Base-by-base conservation (phyloP, 2,329 filamentous ascomycete species). In the Cytospora piceicola region DNA sequence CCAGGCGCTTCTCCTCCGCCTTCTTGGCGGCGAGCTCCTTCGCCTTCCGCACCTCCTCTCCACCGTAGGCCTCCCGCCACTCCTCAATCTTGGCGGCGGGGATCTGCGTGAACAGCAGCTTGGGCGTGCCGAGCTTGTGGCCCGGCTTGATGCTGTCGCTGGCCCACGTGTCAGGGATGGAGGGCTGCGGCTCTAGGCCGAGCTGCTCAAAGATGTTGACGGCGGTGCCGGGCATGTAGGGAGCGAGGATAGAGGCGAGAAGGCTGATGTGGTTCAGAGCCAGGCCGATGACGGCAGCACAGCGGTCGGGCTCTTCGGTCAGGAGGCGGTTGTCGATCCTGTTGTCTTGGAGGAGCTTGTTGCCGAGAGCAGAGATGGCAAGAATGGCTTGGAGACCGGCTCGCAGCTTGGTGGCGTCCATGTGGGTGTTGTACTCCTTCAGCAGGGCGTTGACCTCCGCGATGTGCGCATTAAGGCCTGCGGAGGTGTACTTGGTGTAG, bases 201-300 rank as follows among this genome's bases (percentile, higher is more conserved):
- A 98, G 85, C 80, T 97, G 94, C 69, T 85, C 78, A 70, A 92
- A 86, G 71, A 97, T 97, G 36, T 87, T 87, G 67, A 84, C 84
- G 4, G 90, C 83, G 11, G 90, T 94, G n/a, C 85, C 84, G 51
- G 93, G 93, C 83, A 97, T 92, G 79, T 94, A 97, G 0, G 94
- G 94, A 61, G 88, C 87, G 64, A 94, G 85, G 53, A 97, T 80
- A 62, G 87, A 89, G 27, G 93, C 91, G 57, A 96, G 84, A 36
- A 97, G 88, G 74, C 94, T 88, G 62, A 94, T 88, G 69, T 94
- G 86, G 79, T 96, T 96, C 67, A 96, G 82, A 0, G 90, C 92
- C n/a, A 93, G 82, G 63, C 92, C 90, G 62, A 96, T 83, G n/a
- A 87, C 83, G 8, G 82, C 81, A 42, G 80, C 78, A 67, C 83